Conservation (phyloP, 140 eudicot species). For the Oenanthe javanica region DNA sequence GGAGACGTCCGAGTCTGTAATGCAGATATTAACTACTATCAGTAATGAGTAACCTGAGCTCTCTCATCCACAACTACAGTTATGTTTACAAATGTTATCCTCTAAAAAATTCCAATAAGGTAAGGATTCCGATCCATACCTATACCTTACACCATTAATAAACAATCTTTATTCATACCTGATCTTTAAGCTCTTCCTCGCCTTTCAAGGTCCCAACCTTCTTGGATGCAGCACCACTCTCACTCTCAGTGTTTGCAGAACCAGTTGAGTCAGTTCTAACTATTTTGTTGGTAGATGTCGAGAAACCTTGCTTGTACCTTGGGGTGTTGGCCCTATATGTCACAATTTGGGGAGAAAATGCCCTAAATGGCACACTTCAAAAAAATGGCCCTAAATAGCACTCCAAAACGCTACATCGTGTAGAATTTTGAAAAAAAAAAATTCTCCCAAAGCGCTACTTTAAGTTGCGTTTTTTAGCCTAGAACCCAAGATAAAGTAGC, state of each 20-base stretch:
- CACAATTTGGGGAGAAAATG: no score
- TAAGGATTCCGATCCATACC: neutral
- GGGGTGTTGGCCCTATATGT: slow-evolving; percentile 1
- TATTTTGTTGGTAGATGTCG: slow-evolving; percentile 24
- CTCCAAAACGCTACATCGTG: no score
- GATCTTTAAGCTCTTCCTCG: slow-evolving; percentile 59
- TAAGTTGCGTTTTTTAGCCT: no score
- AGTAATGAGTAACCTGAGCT: neutral
- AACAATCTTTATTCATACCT: slow-evolving; percentile 35
- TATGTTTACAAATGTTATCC: neutral
- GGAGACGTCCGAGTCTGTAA: slow-evolving; percentile 40
- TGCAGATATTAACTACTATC: slow-evolving; percentile 14
- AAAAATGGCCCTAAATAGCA: no score
- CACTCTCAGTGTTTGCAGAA: slow-evolving; percentile 31
- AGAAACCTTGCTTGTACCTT: slow-evolving; percentile 79
- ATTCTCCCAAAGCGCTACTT: no score
- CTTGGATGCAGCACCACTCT: slow-evolving; percentile 26
- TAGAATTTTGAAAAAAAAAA: no score
- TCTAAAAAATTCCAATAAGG: neutral
- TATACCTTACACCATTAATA: neutral
- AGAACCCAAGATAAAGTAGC: no score
- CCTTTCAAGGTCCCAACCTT: slow-evolving; percentile 30
- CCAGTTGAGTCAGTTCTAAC: slow-evolving; percentile 24
- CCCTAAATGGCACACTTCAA: no score
- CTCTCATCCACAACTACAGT: neutral